These are phyloP conservation scores for Trichoderma pleuroti DNA, from an alignment of 2,329 filamentous ascomycete genomes.

Conservation along the genomic window DNA sequence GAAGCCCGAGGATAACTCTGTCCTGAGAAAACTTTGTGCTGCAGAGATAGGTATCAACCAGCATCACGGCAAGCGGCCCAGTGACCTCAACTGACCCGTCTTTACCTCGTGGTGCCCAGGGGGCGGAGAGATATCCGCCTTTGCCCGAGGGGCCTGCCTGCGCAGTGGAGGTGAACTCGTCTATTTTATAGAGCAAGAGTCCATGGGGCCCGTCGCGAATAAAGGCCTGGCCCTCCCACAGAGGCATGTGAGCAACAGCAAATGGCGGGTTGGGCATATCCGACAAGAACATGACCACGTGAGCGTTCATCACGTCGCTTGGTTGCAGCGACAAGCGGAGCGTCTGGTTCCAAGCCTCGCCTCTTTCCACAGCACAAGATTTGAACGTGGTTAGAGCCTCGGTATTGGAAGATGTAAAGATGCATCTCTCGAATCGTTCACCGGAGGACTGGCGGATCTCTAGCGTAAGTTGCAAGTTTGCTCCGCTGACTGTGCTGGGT, in stretches of 20 bases:
- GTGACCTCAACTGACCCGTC: conserved; percentile 71
- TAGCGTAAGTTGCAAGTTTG: conserved; percentile 80
- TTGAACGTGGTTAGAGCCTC: conserved; percentile 80
- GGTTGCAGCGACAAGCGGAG: conserved; percentile 75
- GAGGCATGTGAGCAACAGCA: conserved; percentile 84
- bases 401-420: conserved; percentile 80
- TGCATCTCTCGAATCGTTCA: conserved; percentile 81
- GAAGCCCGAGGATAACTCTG: conserved; percentile 73
- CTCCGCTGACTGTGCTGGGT: conserved; percentile 58
- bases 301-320: conserved; percentile 74
- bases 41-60: conserved; percentile 81
- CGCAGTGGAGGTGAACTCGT: conserved; percentile 77
- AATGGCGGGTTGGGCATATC: conserved; percentile 86
- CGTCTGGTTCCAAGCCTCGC: conserved; percentile 83
- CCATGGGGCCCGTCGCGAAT: conserved; percentile 79
- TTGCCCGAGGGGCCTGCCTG: conserved; percentile 62
- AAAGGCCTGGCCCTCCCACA: conserved; percentile 92
- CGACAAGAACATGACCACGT: conserved; percentile 85
- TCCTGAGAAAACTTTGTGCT: conserved; percentile 96
- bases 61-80: conserved; percentile 74
- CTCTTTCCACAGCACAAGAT: conserved; percentile 74
- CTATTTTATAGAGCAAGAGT: conserved; percentile 82
- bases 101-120: conserved; percentile 69
- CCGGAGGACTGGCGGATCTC: conserved; percentile 80
- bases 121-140: conserved; percentile 81